Evolutionary conservation across 257 asterid species (phyloP), one percentile per base, ranked within the genome.

Genomic region (Eustoma russellianum): DNA sequence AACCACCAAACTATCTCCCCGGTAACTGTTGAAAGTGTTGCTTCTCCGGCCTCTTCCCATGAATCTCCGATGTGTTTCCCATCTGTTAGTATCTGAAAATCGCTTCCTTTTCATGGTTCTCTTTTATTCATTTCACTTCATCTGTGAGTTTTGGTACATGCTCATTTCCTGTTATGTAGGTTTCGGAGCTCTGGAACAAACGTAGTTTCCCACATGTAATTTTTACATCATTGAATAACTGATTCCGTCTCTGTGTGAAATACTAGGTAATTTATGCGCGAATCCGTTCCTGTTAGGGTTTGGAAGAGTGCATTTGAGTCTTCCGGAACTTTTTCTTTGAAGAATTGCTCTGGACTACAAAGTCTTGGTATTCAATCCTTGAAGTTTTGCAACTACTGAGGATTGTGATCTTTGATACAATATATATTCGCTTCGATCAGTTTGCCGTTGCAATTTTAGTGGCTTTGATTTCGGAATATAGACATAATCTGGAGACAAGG

Each of bases 81-180:
- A 65, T 56, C 62, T 43, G 79, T 72, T 17, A 68, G 78, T 55
- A 34, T 18, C 66, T 46, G 8, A n/a, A n/a, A 19, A 1, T 35
- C 50, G 45, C 47, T 63, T 35, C 6, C 19, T 8, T 50, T 63
- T 10, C 40, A 10, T 8, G 9, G 35, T 53, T 55, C 16, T 7
- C 13, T 16, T 14, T 63, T 18, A 2, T 54, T 53, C 13, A 1
- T 44, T 14, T 7, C 12, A 14, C 16, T 12, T 41, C 19, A 16
- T 54, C 48, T 56, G 62, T 53, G 17, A 33, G 15, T 13, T 51
- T 52, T 66, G 34, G 34, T 56, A 52, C n/a, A 51, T 78, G 76
- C 83, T 81, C 88, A 44, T 86, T 83, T 70, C 92, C 74, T 83
- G 73, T 66, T 48, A 53, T 58, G 60, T 68, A 67, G 86, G 97